Evolutionary conservation across 2,329 filamentous ascomycete genomes (phyloP).

Genomic region (Fusarium coffeatum): DNA sequence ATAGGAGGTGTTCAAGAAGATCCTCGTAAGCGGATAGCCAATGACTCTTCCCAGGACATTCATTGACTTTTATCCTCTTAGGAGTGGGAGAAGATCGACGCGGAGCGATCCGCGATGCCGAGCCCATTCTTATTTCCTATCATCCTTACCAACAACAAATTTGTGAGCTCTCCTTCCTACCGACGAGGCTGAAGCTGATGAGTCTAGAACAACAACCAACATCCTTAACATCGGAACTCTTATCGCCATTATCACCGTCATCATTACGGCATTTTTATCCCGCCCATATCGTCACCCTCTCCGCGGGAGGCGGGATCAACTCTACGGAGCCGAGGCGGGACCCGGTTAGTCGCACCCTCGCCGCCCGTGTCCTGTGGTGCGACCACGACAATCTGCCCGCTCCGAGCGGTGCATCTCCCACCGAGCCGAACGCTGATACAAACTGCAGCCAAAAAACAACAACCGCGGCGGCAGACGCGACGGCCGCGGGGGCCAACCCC

Average conservation of each 20-base stretch:
- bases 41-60: too few species aligned
- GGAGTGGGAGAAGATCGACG: too few species aligned
- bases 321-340: not conserved
- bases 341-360: not conserved
- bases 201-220: not conserved
- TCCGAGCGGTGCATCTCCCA: not conserved
- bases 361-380: too few species aligned
- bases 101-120: too few species aligned
- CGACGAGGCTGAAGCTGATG: not conserved
- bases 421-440: too few species aligned
- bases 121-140: not conserved
- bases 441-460: too few species aligned
- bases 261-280: not conserved
- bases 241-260: not conserved
- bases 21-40: too few species aligned
- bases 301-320: not conserved
- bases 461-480: accelerated
- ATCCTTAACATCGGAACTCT: not conserved
- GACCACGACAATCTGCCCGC: too few species aligned
- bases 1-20: too few species aligned
- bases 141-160: not conserved
- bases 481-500: too few species aligned
- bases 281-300: not conserved
- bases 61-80: too few species aligned
- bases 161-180: not conserved